Evolutionary conservation across 768 basidiomycete genomes (phyloP).

Genomic region (Leucocoprinus leucothites): DNA sequence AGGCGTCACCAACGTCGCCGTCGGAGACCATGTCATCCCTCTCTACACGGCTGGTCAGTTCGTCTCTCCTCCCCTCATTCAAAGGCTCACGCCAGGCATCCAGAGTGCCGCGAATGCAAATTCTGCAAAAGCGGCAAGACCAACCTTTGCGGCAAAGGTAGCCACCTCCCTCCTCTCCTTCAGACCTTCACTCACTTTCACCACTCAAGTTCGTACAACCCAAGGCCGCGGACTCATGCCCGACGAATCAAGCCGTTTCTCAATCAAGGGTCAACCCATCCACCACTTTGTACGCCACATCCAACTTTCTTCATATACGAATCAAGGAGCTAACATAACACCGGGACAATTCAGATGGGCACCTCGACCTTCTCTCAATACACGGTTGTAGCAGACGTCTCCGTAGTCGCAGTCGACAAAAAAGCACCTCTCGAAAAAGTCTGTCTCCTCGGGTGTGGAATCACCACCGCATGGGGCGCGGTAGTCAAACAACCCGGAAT

Average conservation of each 20-base stretch:
- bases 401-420: constrained; percentile 86
- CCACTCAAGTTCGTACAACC: constrained; percentile 72
- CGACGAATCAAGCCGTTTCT: constrained; percentile 85
- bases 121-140: constrained; percentile 99
- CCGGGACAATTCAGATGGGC: constrained; percentile 86
- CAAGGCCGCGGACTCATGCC: constrained; percentile 97
- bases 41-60: constrained; percentile 86
- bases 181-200: not conserved
- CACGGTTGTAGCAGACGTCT: constrained; percentile 96
- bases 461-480: constrained; percentile 98
- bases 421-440: constrained; percentile 91
- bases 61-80: not conserved
- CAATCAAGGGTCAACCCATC: constrained; percentile 80
- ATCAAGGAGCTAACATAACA: not conserved
- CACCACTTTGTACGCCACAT: constrained; percentile 78
- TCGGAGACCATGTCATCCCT: constrained; percentile 97
- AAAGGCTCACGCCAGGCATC: not conserved
- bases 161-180: not conserved
- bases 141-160: constrained; percentile 95
- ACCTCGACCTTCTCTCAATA: constrained; percentile 99
- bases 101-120: constrained; percentile 95
- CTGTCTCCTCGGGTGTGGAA: constrained; percentile 95
- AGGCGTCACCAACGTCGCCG: constrained; percentile 73
- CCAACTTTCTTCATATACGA: not conserved
- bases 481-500: constrained; percentile 89